A percentile compares a stretch with the other conserved stretches of the same genome.
Conservation (phyloP, 2,329 filamentous ascomycete species). For the Ascochyta pisi region DNA sequence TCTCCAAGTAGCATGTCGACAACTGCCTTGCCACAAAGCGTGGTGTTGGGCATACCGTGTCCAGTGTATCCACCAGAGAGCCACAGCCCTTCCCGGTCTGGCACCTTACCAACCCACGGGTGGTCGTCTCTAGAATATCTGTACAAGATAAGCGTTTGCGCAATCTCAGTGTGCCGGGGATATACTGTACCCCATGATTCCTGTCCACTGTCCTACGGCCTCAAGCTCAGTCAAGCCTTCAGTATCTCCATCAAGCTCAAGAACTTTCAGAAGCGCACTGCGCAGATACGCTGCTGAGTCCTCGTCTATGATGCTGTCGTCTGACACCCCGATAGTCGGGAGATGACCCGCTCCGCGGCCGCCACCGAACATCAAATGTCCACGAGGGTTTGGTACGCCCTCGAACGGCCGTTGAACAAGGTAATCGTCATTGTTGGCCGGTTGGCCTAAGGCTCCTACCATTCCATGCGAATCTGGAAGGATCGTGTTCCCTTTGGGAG, state of each 20-base stretch:
- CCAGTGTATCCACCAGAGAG: conserved; percentile 72
- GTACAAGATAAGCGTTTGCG: too few species aligned
- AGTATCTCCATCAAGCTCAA: conserved; percentile 46
- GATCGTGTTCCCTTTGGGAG: conserved; percentile 55
- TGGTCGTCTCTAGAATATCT: conserved; percentile 56
- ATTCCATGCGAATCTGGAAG: conserved; percentile 71
- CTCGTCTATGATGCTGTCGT: conserved; percentile 65
- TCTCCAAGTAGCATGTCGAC: conserved; percentile 64
- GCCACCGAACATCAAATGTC: conserved; percentile 74
- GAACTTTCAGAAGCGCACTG: conserved; percentile 47
- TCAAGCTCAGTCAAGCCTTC: conserved; percentile 53
- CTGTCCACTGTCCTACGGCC: conserved; percentile 69
- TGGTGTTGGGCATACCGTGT: conserved; percentile 79
- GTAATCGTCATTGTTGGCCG: conserved; percentile 69
- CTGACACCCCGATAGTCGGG: conserved; percentile 63
- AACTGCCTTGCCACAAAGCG: conserved; percentile 69
- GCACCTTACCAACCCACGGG: conserved; percentile 76
- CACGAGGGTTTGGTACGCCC: conserved; percentile 50
- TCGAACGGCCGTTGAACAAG: conserved; percentile 70
- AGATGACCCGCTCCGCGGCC: conserved; percentile 62
- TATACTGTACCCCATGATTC: conserved; percentile 73
- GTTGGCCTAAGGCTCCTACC: conserved; percentile 58
- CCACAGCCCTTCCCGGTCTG: conserved; percentile 64
- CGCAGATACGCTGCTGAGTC: conserved; percentile 65
- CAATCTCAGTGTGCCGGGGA: too few species aligned